These are phyloP conservation scores for Zygotorulaspora mrakii DNA, from an alignment of 1,139 yeast species.

Conservation along the genomic window DNA sequence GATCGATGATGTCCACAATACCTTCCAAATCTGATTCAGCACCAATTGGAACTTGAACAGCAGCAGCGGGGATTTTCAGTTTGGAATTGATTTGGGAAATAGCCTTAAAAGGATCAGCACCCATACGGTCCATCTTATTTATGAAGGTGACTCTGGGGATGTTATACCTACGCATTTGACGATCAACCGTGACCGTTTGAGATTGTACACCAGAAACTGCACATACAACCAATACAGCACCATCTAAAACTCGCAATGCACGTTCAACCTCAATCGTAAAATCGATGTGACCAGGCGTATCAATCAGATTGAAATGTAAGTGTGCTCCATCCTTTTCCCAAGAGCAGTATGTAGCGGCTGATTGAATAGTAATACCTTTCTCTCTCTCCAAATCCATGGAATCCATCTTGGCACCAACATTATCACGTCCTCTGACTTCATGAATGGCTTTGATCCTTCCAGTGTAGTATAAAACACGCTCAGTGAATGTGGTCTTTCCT, in stretches of 20 bases:
- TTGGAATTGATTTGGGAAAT: slow-evolving; percentile 85
- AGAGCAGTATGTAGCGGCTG: slow-evolving; percentile 97
- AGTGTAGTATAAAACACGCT: slow-evolving; percentile 91
- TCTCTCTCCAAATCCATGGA: slow-evolving; percentile 97
- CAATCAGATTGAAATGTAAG: slow-evolving; percentile 90
- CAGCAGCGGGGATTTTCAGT: slow-evolving; percentile 92
- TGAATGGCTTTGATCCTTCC: slow-evolving; percentile 97
- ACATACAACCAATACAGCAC: slow-evolving; percentile 96
- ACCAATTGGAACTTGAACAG: slow-evolving; percentile 96
- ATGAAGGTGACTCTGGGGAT: slow-evolving; percentile 95
- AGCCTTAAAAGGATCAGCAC: slow-evolving; percentile 94
- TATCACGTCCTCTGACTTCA: slow-evolving; percentile 96
- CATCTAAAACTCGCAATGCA: slow-evolving; percentile 93
- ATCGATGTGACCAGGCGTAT: slow-evolving; percentile 98
- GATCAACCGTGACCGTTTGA: slow-evolving; percentile 96
- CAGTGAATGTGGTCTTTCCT: slow-evolving; percentile 96
- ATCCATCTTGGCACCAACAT: slow-evolving; percentile 99
- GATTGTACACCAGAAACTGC: slow-evolving; percentile 98
- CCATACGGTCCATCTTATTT: slow-evolving; percentile 99
- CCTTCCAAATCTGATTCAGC: slow-evolving; percentile 81
- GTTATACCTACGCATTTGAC: slow-evolving; percentile 98
- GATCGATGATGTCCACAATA: slow-evolving; percentile 84
- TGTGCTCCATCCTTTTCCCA: slow-evolving; percentile 73
- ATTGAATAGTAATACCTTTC: slow-evolving; percentile 96
- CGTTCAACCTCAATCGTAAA: slow-evolving; percentile 98